phyloP scores from a whole-genome alignment of 2,329 filamentous ascomycete species.

The Fusarium sp. region DNA sequence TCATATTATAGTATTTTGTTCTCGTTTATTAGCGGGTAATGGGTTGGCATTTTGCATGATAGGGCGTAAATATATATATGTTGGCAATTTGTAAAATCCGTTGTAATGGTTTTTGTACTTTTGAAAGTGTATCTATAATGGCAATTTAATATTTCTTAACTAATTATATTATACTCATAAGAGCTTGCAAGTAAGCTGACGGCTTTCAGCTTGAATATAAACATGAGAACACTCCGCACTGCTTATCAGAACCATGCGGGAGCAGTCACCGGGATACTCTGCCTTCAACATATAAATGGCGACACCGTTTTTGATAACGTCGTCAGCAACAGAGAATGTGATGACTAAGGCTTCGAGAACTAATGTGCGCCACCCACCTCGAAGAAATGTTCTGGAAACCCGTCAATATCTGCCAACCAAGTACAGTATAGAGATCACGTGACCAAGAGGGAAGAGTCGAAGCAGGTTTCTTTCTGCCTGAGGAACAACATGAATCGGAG shows the following conservation, averaged over 20 bases:
- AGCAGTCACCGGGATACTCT: background rate
- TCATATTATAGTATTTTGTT: slow-evolving; percentile 7
- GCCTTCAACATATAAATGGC: background rate
- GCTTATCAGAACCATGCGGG: background rate
- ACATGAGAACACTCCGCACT: background rate
- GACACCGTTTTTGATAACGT: background rate
- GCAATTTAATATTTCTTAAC: background rate
- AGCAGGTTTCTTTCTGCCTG: slow-evolving; percentile 6
- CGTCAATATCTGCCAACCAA: background rate
- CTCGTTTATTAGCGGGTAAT: slow-evolving; percentile 32
- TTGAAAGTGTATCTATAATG: background rate
- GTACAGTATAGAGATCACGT: slow-evolving; percentile 22
- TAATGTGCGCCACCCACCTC: background rate
- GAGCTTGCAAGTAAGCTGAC: background rate
- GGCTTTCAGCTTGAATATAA: background rate
- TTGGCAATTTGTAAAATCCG: background rate
- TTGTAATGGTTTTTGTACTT: background rate
- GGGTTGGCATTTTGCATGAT: slow-evolving; percentile 35
- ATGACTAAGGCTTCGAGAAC: background rate
- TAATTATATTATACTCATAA: background rate
- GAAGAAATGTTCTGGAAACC: slow-evolving; percentile 2
- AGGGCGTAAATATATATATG: slow-evolving; percentile 29
- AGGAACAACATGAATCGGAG: slow-evolving; percentile 2
- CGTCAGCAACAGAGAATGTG: background rate
- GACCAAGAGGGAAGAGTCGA: background rate